Evolutionary conservation across 2,329 filamentous ascomycete genomes (phyloP).

Genomic region (Nemania diffusa): DNA sequence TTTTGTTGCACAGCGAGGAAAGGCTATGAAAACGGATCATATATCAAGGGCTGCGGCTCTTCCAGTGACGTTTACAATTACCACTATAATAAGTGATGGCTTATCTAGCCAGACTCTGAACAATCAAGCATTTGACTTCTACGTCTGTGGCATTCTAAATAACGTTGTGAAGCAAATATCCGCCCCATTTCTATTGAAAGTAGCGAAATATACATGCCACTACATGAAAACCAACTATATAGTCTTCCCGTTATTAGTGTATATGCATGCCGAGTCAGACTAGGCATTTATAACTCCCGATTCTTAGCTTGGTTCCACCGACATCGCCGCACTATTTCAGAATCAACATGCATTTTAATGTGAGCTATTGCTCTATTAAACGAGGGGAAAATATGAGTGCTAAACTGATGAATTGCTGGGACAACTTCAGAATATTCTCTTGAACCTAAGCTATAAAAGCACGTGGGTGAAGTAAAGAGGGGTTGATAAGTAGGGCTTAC

Average conservation of each 20-base stretch:
- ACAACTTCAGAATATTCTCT: too few relatives aligned
- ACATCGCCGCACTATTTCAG: background rate
- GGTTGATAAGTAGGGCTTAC: background rate
- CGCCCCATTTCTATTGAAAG: too few relatives aligned
- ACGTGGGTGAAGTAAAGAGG: constrained; percentile 28
- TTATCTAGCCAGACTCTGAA: too few relatives aligned
- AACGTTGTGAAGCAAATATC: too few relatives aligned
- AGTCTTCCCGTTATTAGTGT: too few relatives aligned
- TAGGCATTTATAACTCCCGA: too few relatives aligned
- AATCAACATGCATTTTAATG: background rate
- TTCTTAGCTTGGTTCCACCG: background rate
- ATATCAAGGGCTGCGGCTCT: background rate
- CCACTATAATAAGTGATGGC: too few relatives aligned
- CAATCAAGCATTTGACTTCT: too few relatives aligned
- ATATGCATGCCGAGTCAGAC: too few relatives aligned
- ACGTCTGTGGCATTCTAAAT: too few relatives aligned
- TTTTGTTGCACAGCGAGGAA: background rate
- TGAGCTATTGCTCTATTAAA: background rate
- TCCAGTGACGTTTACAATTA: background rate
- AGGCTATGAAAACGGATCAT: background rate
- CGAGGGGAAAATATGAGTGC: background rate
- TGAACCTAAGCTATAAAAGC: background rate
- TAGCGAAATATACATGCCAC: too few relatives aligned
- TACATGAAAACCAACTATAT: too few relatives aligned
- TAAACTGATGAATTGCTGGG: background rate